Conservation (phyloP, 2,329 filamentous ascomycete genomes). For the Aspergillus floridensis region DNA sequence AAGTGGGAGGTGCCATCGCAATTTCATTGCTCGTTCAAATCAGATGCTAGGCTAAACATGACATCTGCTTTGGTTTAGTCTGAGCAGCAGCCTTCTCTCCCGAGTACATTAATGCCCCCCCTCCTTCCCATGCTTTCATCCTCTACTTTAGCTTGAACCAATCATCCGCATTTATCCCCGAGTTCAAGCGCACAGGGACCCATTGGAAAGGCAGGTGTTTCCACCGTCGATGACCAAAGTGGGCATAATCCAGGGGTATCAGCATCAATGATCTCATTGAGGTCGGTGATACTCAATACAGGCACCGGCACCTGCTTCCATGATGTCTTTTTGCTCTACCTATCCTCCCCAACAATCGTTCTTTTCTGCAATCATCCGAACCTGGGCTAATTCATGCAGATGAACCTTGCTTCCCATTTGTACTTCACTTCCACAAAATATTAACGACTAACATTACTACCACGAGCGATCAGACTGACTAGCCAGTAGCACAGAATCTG, state of each 20-base stretch:
- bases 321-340: too few relatives aligned
- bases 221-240: not conserved
- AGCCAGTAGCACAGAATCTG: constrained; percentile 2
- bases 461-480: constrained; percentile 11
- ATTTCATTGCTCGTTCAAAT: not conserved
- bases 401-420: too few relatives aligned
- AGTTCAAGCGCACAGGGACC: not conserved
- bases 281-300: not conserved
- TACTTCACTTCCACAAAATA: too few relatives aligned
- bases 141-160: not conserved
- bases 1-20: constrained; percentile 1
- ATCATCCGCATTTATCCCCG: not conserved
- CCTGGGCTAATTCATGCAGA: not conserved
- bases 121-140: not conserved
- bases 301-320: not conserved
- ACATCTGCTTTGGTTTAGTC: not conserved
- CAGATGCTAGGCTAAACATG: not conserved
- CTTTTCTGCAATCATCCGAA: not conserved
- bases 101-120: not conserved
- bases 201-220: not conserved
- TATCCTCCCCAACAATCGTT: too few relatives aligned
- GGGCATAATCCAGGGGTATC: not conserved
- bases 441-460: not conserved
- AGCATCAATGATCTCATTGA: not conserved
- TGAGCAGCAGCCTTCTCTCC: too few relatives aligned